phyloP scores from a whole-genome alignment of 2,329 filamentous ascomycete species.

The Verticillium klebahnii region DNA sequence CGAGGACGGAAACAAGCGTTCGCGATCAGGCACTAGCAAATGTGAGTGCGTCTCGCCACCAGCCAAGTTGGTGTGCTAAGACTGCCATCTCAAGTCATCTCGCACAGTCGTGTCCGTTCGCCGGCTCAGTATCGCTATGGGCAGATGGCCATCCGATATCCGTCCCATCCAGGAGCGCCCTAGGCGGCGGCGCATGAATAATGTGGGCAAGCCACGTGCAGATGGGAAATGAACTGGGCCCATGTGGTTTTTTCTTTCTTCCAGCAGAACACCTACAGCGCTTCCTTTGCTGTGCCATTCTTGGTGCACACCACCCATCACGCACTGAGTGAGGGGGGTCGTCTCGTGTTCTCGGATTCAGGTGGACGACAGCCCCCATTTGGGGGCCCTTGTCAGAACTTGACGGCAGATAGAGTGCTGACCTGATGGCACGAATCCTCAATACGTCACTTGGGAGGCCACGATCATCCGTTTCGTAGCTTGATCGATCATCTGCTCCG shows the following conservation, averaged over 20 bases:
- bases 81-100: conserved; percentile 1
- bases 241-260: conserved; percentile 6
- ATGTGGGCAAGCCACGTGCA: background rate
- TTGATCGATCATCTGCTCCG: background rate
- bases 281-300: background rate
- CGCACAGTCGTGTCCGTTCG: conserved; percentile 2
- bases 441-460: background rate
- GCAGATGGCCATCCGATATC: background rate
- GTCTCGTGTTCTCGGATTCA: conserved; percentile 16
- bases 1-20: background rate
- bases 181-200: background rate
- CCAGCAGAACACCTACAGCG: conserved; percentile 18
- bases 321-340: conserved; percentile 1
- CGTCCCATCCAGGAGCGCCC: background rate
- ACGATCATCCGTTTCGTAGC: background rate
- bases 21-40: conserved; percentile 1
- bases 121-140: background rate
- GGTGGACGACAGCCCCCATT: conserved; percentile 7
- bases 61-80: background rate
- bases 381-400: background rate
- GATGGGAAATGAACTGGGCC: conserved; percentile 1
- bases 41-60: background rate
- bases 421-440: background rate
- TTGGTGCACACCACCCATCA: background rate
- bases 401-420: background rate